Conservation (phyloP, 2,329 filamentous ascomycete species). For the Penicillium brasilianum region DNA sequence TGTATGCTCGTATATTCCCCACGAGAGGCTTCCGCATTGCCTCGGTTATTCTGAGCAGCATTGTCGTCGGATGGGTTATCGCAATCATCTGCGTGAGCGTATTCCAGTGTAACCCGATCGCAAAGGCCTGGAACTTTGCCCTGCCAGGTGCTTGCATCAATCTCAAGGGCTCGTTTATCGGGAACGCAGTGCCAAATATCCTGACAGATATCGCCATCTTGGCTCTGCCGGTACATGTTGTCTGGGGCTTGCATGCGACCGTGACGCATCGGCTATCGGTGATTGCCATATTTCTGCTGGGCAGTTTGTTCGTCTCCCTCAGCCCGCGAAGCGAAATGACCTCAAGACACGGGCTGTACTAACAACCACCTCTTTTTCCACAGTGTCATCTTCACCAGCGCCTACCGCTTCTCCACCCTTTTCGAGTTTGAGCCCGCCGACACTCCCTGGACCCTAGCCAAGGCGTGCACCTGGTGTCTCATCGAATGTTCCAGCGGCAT, state of each 20-base stretch:
- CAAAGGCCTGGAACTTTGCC: constrained; percentile 55
- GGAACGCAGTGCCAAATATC: constrained; percentile 52
- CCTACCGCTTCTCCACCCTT: constrained; percentile 48
- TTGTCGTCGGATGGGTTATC: constrained; percentile 56
- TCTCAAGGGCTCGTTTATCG: constrained; percentile 57
- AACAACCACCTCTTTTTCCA: neutral
- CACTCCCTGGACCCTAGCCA: constrained; percentile 55
- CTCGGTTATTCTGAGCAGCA: constrained; percentile 47
- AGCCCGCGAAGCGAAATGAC: neutral
- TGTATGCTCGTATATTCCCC: constrained; percentile 61
- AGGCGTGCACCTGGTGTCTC: constrained; percentile 54
- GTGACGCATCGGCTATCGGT: constrained; percentile 25
- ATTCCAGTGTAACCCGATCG: constrained; percentile 59
- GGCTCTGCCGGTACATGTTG: constrained; percentile 30
- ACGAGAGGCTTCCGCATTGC: constrained; percentile 51
- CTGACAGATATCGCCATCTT: constrained; percentile 35
- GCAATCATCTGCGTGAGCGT: constrained; percentile 56
- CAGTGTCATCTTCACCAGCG: constrained; percentile 51
- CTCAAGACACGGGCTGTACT: neutral
- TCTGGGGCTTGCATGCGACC: constrained; percentile 34
- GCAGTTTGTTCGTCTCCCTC: constrained; percentile 22
- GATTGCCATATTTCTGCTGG: constrained; percentile 18
- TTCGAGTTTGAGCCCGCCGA: constrained; percentile 51
- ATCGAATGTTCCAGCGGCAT: constrained; percentile 53
- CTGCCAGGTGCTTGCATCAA: constrained; percentile 56